phyloP scores from a whole-genome alignment of 305 asterid genomes.

The Solanum hybrid region DNA sequence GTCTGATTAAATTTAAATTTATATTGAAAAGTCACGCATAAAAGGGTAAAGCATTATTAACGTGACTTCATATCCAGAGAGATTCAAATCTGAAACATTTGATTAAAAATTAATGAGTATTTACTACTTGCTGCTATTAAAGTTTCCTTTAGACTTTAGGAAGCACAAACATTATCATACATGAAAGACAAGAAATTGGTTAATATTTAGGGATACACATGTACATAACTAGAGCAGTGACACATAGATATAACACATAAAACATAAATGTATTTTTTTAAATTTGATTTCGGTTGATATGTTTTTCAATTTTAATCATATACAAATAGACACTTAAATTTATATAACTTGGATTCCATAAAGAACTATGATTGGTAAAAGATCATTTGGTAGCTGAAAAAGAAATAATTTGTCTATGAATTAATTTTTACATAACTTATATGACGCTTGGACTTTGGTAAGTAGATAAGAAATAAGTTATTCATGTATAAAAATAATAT shows the following conservation, averaged over 20 bases:
- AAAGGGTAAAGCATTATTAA: too few species aligned
- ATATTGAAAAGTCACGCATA: not conserved
- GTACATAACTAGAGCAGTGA: not conserved
- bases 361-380: not conserved
- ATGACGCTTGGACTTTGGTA: not conserved
- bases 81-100: fast-evolving
- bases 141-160: not conserved
- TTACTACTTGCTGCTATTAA: too few species aligned
- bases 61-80: fast-evolving
- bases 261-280: too few species aligned
- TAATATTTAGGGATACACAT: not conserved
- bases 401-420: not conserved
- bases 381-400: not conserved
- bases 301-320: too few species aligned
- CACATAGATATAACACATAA: not conserved
- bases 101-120: too few species aligned
- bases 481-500: too few species aligned
- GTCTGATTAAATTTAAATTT: too few species aligned
- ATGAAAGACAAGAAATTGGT: not conserved
- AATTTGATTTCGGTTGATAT: too few species aligned
- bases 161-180: not conserved
- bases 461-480: not conserved
- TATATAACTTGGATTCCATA: not conserved
- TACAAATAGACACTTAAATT: too few species aligned
- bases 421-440: too few species aligned